phyloP scores from a whole-genome alignment of 345 rosid species.

The Limnanthes douglasii region DNA sequence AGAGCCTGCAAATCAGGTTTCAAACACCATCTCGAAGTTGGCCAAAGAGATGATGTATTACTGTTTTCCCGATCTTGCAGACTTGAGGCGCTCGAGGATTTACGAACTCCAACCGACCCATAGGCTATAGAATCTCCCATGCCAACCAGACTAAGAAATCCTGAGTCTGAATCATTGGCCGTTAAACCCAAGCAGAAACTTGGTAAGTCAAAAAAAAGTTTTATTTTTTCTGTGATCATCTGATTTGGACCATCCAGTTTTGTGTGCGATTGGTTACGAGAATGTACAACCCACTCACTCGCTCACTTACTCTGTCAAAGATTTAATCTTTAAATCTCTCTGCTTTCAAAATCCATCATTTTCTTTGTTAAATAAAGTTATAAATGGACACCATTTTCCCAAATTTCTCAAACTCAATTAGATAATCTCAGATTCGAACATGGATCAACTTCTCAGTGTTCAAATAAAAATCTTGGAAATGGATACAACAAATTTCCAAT shows the following conservation, averaged over 20 bases:
- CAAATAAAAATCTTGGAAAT: too few relatives aligned
- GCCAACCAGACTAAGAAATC: constrained; percentile 18
- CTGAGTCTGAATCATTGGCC: constrained; percentile 23
- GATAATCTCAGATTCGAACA: too few relatives aligned
- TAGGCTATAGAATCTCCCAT: constrained; percentile 13
- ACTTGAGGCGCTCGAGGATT: constrained; percentile 58
- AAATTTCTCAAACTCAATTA: too few relatives aligned
- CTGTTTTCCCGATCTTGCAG: constrained; percentile 33
- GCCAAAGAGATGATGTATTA: constrained; percentile 23
- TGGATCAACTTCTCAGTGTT: too few relatives aligned
- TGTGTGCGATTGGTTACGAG: constrained; percentile 56
- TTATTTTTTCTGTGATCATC: constrained; percentile 60
- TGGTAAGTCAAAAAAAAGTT: constrained; percentile 68
- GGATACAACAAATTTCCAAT: too few relatives aligned
- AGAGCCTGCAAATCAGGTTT: constrained; percentile 37
- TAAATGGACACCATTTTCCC: too few relatives aligned
- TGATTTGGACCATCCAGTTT: constrained; percentile 98
- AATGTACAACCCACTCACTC: constrained; percentile 60
- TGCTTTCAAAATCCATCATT: too few relatives aligned
- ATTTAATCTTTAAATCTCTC: too few relatives aligned
- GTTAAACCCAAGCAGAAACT: constrained; percentile 67
- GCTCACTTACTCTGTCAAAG: too few relatives aligned
- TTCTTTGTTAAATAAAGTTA: too few relatives aligned
- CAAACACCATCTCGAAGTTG: constrained; percentile 30
- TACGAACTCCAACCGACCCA: constrained; percentile 21